Base-by-base conservation (phyloP, 176 grass and related monocot genomes). In the Hordeum marinum region DNA sequence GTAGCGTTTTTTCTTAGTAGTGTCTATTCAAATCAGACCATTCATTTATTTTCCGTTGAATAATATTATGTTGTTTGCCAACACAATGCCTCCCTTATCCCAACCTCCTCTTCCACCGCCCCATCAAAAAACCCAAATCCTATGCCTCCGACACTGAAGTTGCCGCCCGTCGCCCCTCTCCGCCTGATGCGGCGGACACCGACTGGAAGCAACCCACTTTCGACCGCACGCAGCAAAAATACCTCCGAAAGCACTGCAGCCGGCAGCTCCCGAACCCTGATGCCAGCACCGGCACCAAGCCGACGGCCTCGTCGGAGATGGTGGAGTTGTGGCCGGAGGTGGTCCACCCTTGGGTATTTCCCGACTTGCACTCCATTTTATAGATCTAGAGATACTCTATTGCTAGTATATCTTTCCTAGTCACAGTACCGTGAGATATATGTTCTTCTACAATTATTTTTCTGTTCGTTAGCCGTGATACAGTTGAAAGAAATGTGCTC, bases 251-350 rank as follows among this genome's bases (percentile, higher is more conserved):
- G 85, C 90, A 86, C 84, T 77, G 80, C 42, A 85, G 69, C 62
- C 79, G 72, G 25, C 81, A 85, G 12, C 75, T 87, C 21, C 80
- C 78, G 13, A 85, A 85, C 75, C 67, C 84, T 9, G 84, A 77
- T 34, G 86, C 80, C 65, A 63, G 74, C 42, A 77, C 72, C 15
- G 72, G 63, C 41, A 80, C 89, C 35, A 85, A 88, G 72, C 57
- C 86, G 0, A 83, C 86, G 0, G 8, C 87, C 12, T 75, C 82
- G 4, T 74, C 74, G 7, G 96, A 87, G 50, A 81, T 83, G 37
- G 91, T 98, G 27, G 96, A 98, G 83, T 80, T 95, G n/a, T 65
- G 84, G 78, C 93, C 96, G 23, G 88, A 98, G 81, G 88, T 98
- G 25, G 89, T 98, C 4, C 93, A 98, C 76, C 29, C 29, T 29